Evolutionary conservation across 257 asterid genomes (phyloP).

Genomic region (Primulina huaijiensis): DNA sequence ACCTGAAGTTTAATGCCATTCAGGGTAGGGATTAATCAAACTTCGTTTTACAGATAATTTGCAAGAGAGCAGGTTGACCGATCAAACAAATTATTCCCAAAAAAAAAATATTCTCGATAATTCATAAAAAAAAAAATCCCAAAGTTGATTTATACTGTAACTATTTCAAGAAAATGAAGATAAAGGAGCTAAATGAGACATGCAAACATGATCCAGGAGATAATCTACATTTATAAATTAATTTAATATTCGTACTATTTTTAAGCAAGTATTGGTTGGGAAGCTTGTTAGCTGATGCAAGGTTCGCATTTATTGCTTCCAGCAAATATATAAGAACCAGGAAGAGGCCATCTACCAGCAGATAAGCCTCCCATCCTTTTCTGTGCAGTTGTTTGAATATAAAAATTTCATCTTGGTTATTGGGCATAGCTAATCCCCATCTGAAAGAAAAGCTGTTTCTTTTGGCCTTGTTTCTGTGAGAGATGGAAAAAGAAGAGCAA

Average conservation of each 20-base stretch:
- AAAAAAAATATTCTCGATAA: not conserved
- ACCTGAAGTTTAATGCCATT: not conserved
- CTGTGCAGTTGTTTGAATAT: not conserved
- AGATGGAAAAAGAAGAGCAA: constrained; percentile 49
- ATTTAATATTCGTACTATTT: no score
- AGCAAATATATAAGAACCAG: not conserved
- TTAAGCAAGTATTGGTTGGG: not conserved
- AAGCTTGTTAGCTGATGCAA: not conserved
- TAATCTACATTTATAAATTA: no score
- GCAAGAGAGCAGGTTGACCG: not conserved
- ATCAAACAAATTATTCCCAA: not conserved
- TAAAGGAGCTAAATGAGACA: not conserved
- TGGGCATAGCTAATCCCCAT: not conserved
- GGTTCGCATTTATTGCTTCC: not conserved
- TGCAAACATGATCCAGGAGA: not conserved
- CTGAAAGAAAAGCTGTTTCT: not conserved
- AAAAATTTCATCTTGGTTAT: not conserved
- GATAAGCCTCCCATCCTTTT: not conserved
- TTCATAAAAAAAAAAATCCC: not conserved
- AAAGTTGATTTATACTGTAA: no score
- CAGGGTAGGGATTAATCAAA: not conserved
- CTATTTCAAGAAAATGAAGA: not conserved
- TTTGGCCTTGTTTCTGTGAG: not conserved
- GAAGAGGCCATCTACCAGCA: not conserved
- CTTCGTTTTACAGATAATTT: not conserved